Conservation (phyloP, 1,139 yeast species). For the Sugiyamaella japonica region DNA sequence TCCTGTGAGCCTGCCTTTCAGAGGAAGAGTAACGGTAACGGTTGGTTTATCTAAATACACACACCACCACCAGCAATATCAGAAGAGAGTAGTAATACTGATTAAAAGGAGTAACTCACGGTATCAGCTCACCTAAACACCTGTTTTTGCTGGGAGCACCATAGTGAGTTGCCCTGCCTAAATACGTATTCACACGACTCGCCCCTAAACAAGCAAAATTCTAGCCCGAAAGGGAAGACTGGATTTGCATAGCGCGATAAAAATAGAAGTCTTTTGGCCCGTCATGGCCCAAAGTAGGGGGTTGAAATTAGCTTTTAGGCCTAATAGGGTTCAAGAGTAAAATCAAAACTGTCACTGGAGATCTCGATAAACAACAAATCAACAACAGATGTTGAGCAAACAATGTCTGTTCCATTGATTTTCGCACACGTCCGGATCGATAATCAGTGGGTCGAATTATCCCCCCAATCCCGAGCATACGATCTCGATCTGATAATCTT, state of each 20-base stretch:
- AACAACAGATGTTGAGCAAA: no score
- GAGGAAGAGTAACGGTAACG: neutral
- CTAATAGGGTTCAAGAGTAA: conserved; percentile 1
- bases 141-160: no score
- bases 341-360: no score
- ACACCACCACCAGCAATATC: no score
- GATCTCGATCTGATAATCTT: no score
- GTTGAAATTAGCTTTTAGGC: neutral
- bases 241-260: conserved; percentile 1
- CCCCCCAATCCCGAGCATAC: no score
- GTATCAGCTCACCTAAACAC: neutral
- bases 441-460: no score
- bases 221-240: neutral
- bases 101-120: no score
- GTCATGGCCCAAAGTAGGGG: conserved; percentile 4
- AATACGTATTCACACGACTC: neutral
- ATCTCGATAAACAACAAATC: no score
- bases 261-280: conserved; percentile 1
- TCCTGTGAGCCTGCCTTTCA: neutral
- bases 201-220: conserved; percentile 6
- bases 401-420: neutral
- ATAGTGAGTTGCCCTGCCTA: neutral
- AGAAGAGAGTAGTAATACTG: no score
- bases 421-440: neutral
- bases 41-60: no score